Evolutionary conservation across 1,284 basidiomycete species (phyloP).

Genomic region (Entoloma clypeatum): DNA sequence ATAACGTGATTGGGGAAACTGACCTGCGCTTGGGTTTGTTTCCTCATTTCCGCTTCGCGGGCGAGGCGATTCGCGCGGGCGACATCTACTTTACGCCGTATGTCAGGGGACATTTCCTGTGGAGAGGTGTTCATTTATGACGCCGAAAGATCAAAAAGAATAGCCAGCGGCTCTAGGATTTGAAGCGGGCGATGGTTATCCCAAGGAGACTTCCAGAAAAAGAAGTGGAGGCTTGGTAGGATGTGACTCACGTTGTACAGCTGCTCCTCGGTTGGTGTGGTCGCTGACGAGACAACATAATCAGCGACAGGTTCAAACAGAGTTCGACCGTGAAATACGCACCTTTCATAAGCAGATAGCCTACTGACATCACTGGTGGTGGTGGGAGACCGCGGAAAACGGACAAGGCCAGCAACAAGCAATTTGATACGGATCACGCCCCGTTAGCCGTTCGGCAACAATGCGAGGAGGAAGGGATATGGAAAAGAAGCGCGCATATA

Average conservation of each 20-base stretch:
- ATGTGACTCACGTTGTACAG: slow-evolving; percentile 54
- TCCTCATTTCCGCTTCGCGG: slow-evolving; percentile 50
- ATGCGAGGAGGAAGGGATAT: slow-evolving; percentile 5
- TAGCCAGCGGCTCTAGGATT: background rate
- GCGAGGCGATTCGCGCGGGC: slow-evolving; percentile 53
- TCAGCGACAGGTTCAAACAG: slow-evolving; percentile 15
- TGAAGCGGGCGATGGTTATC: background rate
- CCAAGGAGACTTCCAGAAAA: background rate
- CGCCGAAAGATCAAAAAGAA: slow-evolving; percentile 9
- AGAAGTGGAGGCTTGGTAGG: background rate
- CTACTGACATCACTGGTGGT: slow-evolving; percentile 52
- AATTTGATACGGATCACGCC: too few relatives aligned
- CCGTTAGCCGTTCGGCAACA: slow-evolving; percentile 6
- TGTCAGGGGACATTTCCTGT: slow-evolving; percentile 66
- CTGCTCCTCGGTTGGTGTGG: slow-evolving; percentile 57
- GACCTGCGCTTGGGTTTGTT: slow-evolving; percentile 55
- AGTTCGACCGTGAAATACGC: slow-evolving; percentile 27
- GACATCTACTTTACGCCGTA: slow-evolving; percentile 63
- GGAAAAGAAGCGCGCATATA: slow-evolving; percentile 7
- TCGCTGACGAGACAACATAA: slow-evolving; percentile 36
- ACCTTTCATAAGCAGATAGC: slow-evolving; percentile 67
- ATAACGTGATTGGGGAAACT: slow-evolving; percentile 19
- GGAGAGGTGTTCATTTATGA: slow-evolving; percentile 10
- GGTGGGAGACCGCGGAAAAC: slow-evolving; percentile 1
- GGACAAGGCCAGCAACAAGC: slow-evolving; percentile 7